These are phyloP conservation scores for Tilletia horrida DNA, from an alignment of 1,284 basidiomycete species.

Conservation along the genomic window DNA sequence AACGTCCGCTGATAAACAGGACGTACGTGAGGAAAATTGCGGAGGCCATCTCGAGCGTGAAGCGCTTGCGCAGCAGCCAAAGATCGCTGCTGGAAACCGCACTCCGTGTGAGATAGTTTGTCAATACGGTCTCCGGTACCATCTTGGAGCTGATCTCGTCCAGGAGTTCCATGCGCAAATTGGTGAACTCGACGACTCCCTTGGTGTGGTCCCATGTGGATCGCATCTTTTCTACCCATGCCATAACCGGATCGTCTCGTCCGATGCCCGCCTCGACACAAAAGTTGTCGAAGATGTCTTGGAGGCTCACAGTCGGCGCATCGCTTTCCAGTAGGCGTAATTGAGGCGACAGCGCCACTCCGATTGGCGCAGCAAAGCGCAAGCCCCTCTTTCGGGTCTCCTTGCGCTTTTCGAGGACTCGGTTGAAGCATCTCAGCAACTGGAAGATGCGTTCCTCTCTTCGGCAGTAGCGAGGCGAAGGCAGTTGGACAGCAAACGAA, in stretches of 20 bases:
- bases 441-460: conserved; percentile 92
- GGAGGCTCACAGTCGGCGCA: conserved; percentile 81
- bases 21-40: conserved; percentile 90
- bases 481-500: conserved; percentile 87
- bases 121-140: conserved; percentile 82
- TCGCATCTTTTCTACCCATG: conserved; percentile 54
- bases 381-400: conserved; percentile 90
- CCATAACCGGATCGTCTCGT: conserved; percentile 72
- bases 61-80: conserved; percentile 97
- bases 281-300: conserved; percentile 90
- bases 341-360: conserved; percentile 77
- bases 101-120: conserved; percentile 81
- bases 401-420: conserved; percentile 65
- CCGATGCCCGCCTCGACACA: conserved; percentile 74
- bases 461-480: conserved; percentile 78
- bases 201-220: conserved; percentile 39
- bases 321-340: conserved; percentile 87
- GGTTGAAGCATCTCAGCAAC: conserved; percentile 86
- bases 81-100: conserved; percentile 82
- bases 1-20: conserved; percentile 77
- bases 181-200: conserved; percentile 63
- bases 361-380: conserved; percentile 82
- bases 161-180: conserved; percentile 79
- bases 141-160: conserved; percentile 87
- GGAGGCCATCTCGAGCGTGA: conserved; percentile 82